A percentile compares a stretch with the other conserved stretches of the same genome.
Evolutionary conservation across 1,139 yeast species (phyloP).

Genomic region (Pichia sp.): DNA sequence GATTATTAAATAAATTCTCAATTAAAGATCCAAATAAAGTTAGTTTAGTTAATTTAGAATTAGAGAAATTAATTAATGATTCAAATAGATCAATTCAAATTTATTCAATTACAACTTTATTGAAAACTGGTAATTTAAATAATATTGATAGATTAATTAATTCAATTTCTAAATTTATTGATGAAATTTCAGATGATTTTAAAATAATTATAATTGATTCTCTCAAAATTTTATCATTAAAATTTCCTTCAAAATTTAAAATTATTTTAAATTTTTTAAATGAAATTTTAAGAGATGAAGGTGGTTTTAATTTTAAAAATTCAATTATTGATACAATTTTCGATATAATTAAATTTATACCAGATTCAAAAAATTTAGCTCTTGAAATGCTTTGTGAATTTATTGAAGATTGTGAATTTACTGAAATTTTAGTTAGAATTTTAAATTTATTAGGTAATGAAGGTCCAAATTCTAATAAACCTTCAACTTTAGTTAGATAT

Average conservation of each 20-base stretch:
- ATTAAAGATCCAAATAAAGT: slow-evolving; percentile 73
- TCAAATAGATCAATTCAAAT: slow-evolving; percentile 91
- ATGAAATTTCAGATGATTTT: slow-evolving; percentile 93
- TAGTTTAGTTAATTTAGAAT: slow-evolving; percentile 67
- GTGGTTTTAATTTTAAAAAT: slow-evolving; percentile 74
- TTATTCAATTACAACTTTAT: slow-evolving; percentile 92
- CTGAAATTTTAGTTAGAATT: slow-evolving; percentile 86
- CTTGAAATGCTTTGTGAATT: slow-evolving; percentile 89
- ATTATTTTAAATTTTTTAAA: slow-evolving; percentile 76
- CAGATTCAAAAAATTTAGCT: slow-evolving; percentile 79
- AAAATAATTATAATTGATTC: slow-evolving; percentile 93
- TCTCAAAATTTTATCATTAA: slow-evolving; percentile 80
- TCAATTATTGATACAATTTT: slow-evolving; percentile 87
- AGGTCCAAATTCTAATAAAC: slow-evolving; percentile 83
- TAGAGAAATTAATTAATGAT: slow-evolving; percentile 83
- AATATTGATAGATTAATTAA: slow-evolving; percentile 84
- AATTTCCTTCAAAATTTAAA: slow-evolving; percentile 87
- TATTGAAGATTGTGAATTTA: slow-evolving; percentile 96
- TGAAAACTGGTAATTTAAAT: slow-evolving; percentile 90
- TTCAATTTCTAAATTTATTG: slow-evolving; percentile 84
- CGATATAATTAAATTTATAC: slow-evolving; percentile 82
- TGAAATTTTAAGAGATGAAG: slow-evolving; percentile 84
- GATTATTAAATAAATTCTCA: slow-evolving; percentile 82
- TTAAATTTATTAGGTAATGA: slow-evolving; percentile 88
- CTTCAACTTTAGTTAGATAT: slow-evolving; percentile 89